A percentile compares a stretch with the other conserved stretches of the same genome.
These are phyloP conservation scores for Thelephora aurantiotincta DNA, from an alignment of 768 basidiomycete species.

Conservation along the genomic window DNA sequence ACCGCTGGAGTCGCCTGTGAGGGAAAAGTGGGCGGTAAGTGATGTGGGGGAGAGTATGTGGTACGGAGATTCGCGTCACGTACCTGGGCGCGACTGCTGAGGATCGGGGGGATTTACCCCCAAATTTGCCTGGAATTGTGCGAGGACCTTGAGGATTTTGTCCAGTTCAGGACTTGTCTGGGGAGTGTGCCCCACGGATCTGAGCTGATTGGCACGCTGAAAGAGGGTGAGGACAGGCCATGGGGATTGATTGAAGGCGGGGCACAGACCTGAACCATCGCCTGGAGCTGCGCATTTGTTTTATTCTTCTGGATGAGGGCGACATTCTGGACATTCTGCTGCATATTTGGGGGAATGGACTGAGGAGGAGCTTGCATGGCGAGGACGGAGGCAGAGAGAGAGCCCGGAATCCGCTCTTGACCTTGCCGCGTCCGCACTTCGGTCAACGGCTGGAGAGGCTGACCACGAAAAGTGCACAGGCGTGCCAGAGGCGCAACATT, in stretches of 20 bases:
- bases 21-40: slow-evolving; percentile 3
- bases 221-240: neutral
- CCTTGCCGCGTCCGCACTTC: neutral
- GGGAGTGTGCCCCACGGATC: slow-evolving; percentile 28
- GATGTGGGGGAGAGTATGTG: neutral
- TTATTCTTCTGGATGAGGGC: neutral
- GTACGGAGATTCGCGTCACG: no score
- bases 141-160: slow-evolving; percentile 24
- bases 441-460: no score
- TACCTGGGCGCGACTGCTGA: no score
- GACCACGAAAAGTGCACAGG: no score
- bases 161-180: slow-evolving; percentile 30
- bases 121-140: slow-evolving; percentile 22
- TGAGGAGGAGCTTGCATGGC: neutral
- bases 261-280: slow-evolving; percentile 14
- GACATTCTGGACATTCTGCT: no score
- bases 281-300: slow-evolving; percentile 12
- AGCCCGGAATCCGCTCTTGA: neutral
- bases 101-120: no score
- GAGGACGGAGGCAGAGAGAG: neutral
- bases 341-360: no score
- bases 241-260: neutral
- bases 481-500: no score
- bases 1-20: no score
- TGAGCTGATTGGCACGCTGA: slow-evolving; percentile 32